Percentiles rank a stretch among this genome's conserved stretches.
Evolutionary conservation across 768 basidiomycete species (phyloP).

Genomic region (Suillus luteus): DNA sequence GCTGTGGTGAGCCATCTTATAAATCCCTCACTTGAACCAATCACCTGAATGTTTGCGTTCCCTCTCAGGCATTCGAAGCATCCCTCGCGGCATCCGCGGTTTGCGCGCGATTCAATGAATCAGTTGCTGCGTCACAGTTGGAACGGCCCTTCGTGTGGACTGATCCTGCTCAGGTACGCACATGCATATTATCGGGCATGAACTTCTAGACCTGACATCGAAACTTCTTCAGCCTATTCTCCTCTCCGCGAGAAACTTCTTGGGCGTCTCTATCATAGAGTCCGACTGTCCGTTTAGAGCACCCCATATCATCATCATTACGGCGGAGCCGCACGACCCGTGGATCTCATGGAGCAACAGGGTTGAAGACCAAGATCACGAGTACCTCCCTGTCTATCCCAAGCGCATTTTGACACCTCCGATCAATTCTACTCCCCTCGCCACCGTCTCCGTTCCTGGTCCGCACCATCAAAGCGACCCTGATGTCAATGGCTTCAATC

Average conservation of each 20-base stretch:
- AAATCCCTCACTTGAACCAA: conserved; percentile 11
- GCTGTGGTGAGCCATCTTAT: conserved; percentile 37
- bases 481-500: neutral
- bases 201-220: neutral
- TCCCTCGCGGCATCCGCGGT: conserved; percentile 38
- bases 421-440: neutral
- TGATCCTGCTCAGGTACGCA: conserved; percentile 52
- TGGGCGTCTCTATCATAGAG: conserved; percentile 44
- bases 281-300: conserved; percentile 43
- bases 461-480: neutral
- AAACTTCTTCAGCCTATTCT: conserved; percentile 37
- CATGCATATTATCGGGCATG: neutral
- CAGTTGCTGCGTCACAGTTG: conserved; percentile 31
- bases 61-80: conserved; percentile 42
- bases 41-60: conserved; percentile 8
- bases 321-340: conserved; percentile 41
- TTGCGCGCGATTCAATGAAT: conserved; percentile 41
- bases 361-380: conserved; percentile 12
- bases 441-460: neutral
- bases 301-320: conserved; percentile 49
- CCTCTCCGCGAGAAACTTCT: conserved; percentile 20
- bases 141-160: conserved; percentile 49
- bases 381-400: conserved; percentile 7
- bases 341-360: conserved; percentile 40
- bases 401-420: neutral